phyloP scores from a whole-genome alignment of 257 asterid species.

The Gardenia jasminoides region DNA sequence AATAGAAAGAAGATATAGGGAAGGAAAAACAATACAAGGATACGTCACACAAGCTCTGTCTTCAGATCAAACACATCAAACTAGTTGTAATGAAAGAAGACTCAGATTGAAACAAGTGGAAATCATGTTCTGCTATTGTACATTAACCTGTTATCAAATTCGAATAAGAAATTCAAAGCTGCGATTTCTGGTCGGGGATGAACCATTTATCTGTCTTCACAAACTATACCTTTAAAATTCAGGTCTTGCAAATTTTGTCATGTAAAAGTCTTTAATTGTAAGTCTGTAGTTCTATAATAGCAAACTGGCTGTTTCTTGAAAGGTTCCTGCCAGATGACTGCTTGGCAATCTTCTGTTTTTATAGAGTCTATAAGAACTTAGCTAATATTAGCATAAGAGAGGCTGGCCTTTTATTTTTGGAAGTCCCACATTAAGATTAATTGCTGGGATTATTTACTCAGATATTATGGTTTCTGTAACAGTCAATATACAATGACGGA shows the following conservation, averaged over 20 bases:
- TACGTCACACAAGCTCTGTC: background rate
- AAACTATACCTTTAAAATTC: too few relatives aligned
- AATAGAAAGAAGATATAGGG: slow-evolving; percentile 8
- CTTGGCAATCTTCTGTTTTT: background rate
- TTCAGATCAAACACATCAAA: background rate
- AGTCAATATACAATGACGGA: too few relatives aligned
- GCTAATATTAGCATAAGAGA: background rate
- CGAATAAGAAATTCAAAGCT: too few relatives aligned
- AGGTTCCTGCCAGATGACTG: background rate
- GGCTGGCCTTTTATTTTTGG: background rate
- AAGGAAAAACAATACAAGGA: background rate
- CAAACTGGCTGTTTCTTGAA: too few relatives aligned
- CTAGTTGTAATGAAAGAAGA: background rate
- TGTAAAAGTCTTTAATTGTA: background rate
- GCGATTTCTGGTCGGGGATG: background rate
- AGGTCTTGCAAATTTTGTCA: background rate
- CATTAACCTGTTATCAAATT: too few relatives aligned
- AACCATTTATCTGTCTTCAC: background rate
- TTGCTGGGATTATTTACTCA: too few relatives aligned
- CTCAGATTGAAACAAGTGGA: too few relatives aligned
- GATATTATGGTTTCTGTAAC: too few relatives aligned
- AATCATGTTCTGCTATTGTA: too few relatives aligned
- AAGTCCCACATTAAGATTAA: too few relatives aligned
- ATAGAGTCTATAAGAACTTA: background rate
- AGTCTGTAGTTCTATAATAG: background rate